Evolutionary conservation across 352 stramenopile genomes (phyloP), one percentile per base, ranked within the genome.

Genomic region (Pelagophyceae sp.): DNA sequence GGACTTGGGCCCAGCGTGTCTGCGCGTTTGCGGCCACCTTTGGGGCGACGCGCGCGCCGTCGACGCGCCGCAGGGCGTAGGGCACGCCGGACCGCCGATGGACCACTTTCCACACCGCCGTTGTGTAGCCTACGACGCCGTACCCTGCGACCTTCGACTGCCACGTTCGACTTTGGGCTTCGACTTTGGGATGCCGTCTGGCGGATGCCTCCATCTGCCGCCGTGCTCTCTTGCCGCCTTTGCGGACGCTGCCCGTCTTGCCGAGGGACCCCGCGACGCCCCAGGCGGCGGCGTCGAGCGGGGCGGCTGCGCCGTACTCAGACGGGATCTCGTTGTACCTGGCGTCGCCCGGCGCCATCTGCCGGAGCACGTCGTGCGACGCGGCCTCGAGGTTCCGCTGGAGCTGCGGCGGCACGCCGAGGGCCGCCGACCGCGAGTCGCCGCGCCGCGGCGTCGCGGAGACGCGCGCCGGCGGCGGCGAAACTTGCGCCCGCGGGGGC

Each of bases 11-110:
- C 83, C 83, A 87, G 25, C 50, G 76, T 25, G 77, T 40, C 17
- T 75, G 38, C 2, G 79, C 81, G n/a, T 64, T n/a, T 31, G 72
- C 72, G 45, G 79, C 63, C 25, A 85, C 64, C 15, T 60, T 78
- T 32, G 80, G 77, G 20, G 79, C 79, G n/a, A 76, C 81, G 29
- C 82, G 80, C 20, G 83, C 82, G 51, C 81, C 79, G 67, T 86
- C 83, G 50, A 86, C 78, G 38, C 83, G 81, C 23, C 83, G 81
- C 38, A 86, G 54, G 1, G 82, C 82, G 37, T 83, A 85, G 31
- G 76, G 72, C 29, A 71, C 37, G 6, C 83, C 83, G 60, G 85
- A 82, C 38, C 67, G 75, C 25, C 32, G 31, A 40, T 76, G 54
- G 1, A 82, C 70, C 25, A 85, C 83, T 70, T 86, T 86, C 79